phyloP scores from a whole-genome alignment of 805 yeast species.

The Sugiyamaella marilandica region DNA sequence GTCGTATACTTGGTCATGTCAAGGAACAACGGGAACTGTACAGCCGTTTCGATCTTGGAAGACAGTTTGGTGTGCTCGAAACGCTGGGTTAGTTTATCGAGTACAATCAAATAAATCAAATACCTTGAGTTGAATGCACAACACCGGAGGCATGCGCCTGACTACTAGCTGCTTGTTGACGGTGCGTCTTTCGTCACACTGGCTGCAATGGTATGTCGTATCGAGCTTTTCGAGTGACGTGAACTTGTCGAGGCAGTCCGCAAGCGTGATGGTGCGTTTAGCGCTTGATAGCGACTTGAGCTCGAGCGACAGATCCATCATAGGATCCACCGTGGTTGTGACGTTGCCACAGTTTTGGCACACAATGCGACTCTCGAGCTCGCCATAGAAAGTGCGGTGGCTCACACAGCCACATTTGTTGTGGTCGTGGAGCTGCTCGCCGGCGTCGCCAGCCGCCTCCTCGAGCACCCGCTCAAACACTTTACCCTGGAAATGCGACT shows the following conservation, averaged over 20 bases:
- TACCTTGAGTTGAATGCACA: constrained; percentile 74
- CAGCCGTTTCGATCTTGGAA: constrained; percentile 70
- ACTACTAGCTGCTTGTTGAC: constrained; percentile 72
- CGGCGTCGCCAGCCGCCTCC: constrained; percentile 1
- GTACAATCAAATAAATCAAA: not conserved
- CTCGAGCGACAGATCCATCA: constrained; percentile 83
- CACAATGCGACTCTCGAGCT: constrained; percentile 68
- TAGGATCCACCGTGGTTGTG: constrained; percentile 78
- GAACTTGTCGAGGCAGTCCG: constrained; percentile 68
- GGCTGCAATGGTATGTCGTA: constrained; percentile 62
- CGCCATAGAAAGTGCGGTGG: constrained; percentile 80
- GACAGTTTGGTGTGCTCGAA: constrained; percentile 30
- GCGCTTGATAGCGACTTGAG: constrained; percentile 36
- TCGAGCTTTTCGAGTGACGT: constrained; percentile 76
- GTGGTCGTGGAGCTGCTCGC: constrained; percentile 10
- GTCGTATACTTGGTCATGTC: constrained; percentile 59
- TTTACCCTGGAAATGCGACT: constrained; percentile 16
- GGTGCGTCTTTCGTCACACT: constrained; percentile 56
- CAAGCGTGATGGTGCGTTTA: constrained; percentile 34
- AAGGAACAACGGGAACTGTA: constrained; percentile 66
- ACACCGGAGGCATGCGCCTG: constrained; percentile 65
- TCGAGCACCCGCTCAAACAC: constrained; percentile 9
- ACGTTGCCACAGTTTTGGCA: constrained; percentile 64
- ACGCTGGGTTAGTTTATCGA: constrained; percentile 8
- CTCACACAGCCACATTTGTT: constrained; percentile 66